A percentile compares a stretch with the other conserved stretches of the same genome.
Conservation (phyloP, 768 basidiomycete genomes). For the Astraeus odoratus region DNA sequence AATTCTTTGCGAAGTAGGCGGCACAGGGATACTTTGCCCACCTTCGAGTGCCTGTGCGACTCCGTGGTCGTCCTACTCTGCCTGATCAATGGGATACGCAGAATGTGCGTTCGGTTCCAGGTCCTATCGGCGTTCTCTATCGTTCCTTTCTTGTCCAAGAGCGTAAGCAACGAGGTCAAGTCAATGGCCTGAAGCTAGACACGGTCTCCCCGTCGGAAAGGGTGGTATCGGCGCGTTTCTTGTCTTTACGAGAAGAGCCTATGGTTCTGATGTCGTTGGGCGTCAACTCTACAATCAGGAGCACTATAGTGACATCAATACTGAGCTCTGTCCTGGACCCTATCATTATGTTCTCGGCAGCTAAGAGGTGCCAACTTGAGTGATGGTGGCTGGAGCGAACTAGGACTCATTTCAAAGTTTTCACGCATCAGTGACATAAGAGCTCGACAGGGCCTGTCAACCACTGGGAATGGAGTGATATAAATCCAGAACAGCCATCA, state of each 20-base stretch:
- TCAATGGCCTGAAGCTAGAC: slow-evolving; percentile 32
- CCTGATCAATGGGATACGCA: slow-evolving; percentile 28
- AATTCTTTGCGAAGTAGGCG: slow-evolving; percentile 12
- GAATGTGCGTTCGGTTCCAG: slow-evolving; percentile 28
- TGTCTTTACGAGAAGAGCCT: slow-evolving; percentile 32
- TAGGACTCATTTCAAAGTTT: too few species aligned
- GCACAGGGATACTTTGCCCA: slow-evolving; percentile 17
- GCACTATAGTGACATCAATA: slow-evolving; percentile 30
- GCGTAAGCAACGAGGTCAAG: slow-evolving; percentile 21
- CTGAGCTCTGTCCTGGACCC: neutral
- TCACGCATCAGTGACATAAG: neutral
- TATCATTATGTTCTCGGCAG: neutral
- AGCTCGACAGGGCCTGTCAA: too few species aligned
- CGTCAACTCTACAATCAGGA: slow-evolving; percentile 34
- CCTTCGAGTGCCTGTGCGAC: slow-evolving; percentile 33
- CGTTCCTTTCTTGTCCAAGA: slow-evolving; percentile 32
- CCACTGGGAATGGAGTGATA: too few species aligned
- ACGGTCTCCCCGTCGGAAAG: slow-evolving; percentile 42
- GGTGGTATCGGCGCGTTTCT: slow-evolving; percentile 22
- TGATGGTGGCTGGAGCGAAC: too few species aligned
- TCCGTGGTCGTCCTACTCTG: slow-evolving; percentile 34
- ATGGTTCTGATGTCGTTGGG: slow-evolving; percentile 37
- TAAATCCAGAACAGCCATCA: too few species aligned
- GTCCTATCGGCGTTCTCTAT: slow-evolving; percentile 39
- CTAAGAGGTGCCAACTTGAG: too few species aligned